Base-by-base conservation (phyloP, 352 stramenopile genomes). In the Globisporangium nunn region DNA sequence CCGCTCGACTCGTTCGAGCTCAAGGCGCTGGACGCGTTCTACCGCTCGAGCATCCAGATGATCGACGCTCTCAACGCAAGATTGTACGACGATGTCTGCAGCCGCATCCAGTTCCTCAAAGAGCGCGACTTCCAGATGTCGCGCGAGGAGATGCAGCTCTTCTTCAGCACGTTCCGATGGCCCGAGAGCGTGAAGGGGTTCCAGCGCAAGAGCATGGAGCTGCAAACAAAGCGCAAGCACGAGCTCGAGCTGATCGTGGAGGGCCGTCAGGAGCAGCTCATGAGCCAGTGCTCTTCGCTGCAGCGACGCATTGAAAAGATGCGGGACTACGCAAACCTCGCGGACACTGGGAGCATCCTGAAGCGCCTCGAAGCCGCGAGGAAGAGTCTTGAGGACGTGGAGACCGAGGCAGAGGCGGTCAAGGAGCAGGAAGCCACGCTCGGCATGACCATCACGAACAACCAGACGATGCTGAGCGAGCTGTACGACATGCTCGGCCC, bases 241-340 rank as follows among this genome's bases (percentile, higher is more conserved):
- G 88, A 97, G 55, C 58, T 97, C 37, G 87, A 96, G 54, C 64
- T 95, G 6, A 89, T 96, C 33, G 81, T 95, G 10, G 87, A 97
- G 62, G 88, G 83, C 6, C 78, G 92, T 0, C 85, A 96, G 61
- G 89, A 96, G 61, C 85, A 96, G 51, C 79, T 97, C 4, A 56
- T 75, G 2, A 77, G 60, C 3, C 81, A 97, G 52, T 93, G 95
- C 53, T 67, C 74, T 1, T 80, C 72, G 4, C 63, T 97, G 10
- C 74, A 92, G 49, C 76, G 81, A 1, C 93, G 93, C 7, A 87
- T 97, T 40, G 88, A 96, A 54, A 97, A 97, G 61, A 88, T 97
- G 67, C 75, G 85, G 10, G 88, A 97, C 63, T 90, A 89, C 29
- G 85, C 84, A 0, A 95, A 93, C 40, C 69, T 94, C 10, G 71